Base-by-base conservation (phyloP, 1,284 basidiomycete genomes). In the Schizopora paradoxa region DNA sequence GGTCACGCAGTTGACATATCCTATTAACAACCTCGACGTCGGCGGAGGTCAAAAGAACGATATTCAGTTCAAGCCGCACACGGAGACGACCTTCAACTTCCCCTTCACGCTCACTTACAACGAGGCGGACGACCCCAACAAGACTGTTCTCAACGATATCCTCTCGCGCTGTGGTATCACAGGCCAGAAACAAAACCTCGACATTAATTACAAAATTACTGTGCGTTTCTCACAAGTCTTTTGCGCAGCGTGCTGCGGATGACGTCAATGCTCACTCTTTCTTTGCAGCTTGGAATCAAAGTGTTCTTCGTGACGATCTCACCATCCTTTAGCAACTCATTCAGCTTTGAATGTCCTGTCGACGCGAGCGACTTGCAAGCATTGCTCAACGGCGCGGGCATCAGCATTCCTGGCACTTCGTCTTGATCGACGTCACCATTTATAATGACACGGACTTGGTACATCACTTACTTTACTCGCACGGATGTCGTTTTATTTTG, bases 81-180 rank as follows among this genome's bases (percentile, higher is more conserved):
- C 73, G 3, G 72, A 76, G 54, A 90, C 83, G 2, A 86, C 82
- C 45, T 80, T 93, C 65, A 77, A 78, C 0, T 90, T 96, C 68
- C 91, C 91, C 1, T 86, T 94, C 63, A 61, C 73, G 2, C 70
- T 96, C 45, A 70, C 74, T 40, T 95, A 94, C 66, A 76, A 78
- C 28, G 67, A 72, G 19, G 60, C 73, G 0, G 58, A 71, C 41
- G 81, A 91, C 54, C 79, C 86, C 4, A 70, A 74, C 48, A 61
- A 68, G 33, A 54, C 56, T 16, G 79, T 94, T 28, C 69, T 95
- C 18, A 53, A 66, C 6, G 86, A 91, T 60, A 59, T 90, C 22
- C 72, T 72, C 22, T 60, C 57, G 10, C 87, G 83, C 60, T 95
- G 92, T 61, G 85, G 85, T 36, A 60, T 78, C 38, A 56, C 58